Evolutionary conservation across 176 grass and related monocot genomes (phyloP).

Genomic region (Alopecurus myosuroides): DNA sequence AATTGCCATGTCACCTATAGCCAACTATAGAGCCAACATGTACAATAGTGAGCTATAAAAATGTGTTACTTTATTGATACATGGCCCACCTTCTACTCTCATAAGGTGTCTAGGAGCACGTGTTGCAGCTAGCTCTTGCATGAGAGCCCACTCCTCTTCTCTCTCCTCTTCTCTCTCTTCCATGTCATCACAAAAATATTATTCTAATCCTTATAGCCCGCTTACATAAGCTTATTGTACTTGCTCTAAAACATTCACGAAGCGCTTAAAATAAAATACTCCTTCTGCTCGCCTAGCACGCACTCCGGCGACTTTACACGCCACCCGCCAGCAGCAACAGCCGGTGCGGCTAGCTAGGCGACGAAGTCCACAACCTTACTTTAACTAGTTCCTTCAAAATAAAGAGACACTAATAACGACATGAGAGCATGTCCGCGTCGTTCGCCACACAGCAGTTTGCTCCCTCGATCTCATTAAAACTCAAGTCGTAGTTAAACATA

Average conservation of each 20-base stretch:
- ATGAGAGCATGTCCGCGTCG: conserved; percentile 28
- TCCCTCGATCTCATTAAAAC: neutral
- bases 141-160: no score
- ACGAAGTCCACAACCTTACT: neutral
- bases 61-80: no score
- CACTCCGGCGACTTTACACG: neutral
- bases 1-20: no score
- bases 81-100: no score
- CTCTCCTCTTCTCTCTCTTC: no score
- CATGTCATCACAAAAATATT: no score
- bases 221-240: no score
- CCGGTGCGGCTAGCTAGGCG: conserved; percentile 11
- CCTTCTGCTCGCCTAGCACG: neutral
- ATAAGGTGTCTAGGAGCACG: no score
- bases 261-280: neutral
- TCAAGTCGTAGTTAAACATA: neutral
- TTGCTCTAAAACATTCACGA: neutral
- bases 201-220: no score
- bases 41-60: no score
- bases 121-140: no score
- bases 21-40: no score
- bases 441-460: neutral
- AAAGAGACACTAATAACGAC: conserved; percentile 14
- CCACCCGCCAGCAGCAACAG: neutral
- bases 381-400: neutral